A percentile compares a stretch with the other conserved stretches of the same genome.
These are phyloP conservation scores for Syzygium jambos DNA, from an alignment of 345 rosid genomes.

Conservation along the genomic window DNA sequence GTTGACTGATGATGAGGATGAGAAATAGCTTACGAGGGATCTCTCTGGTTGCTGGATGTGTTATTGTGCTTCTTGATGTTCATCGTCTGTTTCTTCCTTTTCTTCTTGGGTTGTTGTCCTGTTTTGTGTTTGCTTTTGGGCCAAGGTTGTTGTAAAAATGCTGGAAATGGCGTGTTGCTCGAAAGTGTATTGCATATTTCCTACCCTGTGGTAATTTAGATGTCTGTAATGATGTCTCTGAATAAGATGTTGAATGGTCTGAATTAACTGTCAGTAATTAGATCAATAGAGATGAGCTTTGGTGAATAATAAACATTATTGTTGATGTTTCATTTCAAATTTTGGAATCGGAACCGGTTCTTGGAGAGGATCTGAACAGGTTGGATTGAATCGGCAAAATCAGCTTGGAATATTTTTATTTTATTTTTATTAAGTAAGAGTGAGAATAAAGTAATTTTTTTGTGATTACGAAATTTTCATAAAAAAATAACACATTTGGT, in stretches of 20 bases:
- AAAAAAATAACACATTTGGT: no score
- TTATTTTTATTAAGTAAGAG: no score
- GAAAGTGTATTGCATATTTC: background rate
- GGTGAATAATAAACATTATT: background rate
- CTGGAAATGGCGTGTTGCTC: background rate
- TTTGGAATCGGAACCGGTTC: background rate
- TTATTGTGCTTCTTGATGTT: background rate
- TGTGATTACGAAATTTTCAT: background rate
- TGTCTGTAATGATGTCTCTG: background rate
- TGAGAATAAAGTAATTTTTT: background rate
- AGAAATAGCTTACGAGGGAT: background rate
- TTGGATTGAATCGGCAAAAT: background rate
- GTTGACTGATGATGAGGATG: constrained; percentile 13
- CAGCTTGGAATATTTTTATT: background rate
- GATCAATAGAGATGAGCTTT: background rate
- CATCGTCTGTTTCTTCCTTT: background rate
- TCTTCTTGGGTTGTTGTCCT: background rate
- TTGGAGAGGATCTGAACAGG: background rate
- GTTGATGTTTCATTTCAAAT: no score
- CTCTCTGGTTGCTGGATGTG: background rate
- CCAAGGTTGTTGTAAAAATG: no score
- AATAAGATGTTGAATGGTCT: fast-evolving
- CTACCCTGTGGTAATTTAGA: background rate
- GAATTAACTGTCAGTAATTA: background rate
- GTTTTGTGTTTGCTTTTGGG: background rate